Evolutionary conservation across 2,329 filamentous ascomycete genomes (phyloP).

Genomic region (Pseudogymnoascus pannorum): DNA sequence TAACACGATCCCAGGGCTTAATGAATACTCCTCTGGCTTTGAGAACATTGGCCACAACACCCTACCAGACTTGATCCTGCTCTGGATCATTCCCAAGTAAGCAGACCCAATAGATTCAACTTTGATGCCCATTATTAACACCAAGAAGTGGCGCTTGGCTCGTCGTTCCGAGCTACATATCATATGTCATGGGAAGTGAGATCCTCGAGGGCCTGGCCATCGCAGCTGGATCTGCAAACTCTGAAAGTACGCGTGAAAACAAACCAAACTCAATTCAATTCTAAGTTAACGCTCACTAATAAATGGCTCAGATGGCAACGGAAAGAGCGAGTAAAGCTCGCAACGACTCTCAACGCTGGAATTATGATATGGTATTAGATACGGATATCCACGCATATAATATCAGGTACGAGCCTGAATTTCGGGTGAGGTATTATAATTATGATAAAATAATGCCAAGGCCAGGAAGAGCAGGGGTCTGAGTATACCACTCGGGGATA

Average conservation of each 20-base stretch:
- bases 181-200: constrained; percentile 51
- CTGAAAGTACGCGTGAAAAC: neutral
- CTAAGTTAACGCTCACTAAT: neutral
- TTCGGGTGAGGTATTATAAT: neutral
- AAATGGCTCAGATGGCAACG: neutral
- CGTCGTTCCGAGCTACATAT: constrained; percentile 54
- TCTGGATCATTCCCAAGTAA: constrained; percentile 63
- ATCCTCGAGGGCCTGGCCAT: constrained; percentile 51
- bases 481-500: neutral
- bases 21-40: constrained; percentile 54
- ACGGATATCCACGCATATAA: neutral
- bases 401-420: neutral
- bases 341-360: neutral
- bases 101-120: constrained; percentile 22
- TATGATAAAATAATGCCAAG: neutral
- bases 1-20: constrained; percentile 39
- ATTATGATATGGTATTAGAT: neutral
- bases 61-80: constrained; percentile 40
- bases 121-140: constrained; percentile 16
- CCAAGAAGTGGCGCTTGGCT: constrained; percentile 54
- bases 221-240: constrained; percentile 27
- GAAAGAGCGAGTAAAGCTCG: neutral
- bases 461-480: neutral
- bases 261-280: neutral
- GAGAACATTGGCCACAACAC: constrained; percentile 57